Evolutionary conservation across 1,284 basidiomycete species (phyloP).

Genomic region (Cryptococcus neoformans): DNA sequence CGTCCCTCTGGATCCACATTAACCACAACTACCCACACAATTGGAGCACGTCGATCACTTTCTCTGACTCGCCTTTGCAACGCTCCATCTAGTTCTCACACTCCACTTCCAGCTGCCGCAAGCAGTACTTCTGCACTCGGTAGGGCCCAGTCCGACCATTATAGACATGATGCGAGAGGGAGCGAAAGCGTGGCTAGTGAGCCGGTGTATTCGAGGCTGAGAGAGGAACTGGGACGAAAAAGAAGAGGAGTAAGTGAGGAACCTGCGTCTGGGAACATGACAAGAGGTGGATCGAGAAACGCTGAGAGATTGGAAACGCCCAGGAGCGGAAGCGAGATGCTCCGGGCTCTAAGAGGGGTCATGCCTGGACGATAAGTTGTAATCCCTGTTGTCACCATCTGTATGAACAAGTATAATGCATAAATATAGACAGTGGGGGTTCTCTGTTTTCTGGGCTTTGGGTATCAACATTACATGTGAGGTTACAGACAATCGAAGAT

Average conservation of each 20-base stretch:
- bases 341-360: slow-evolving; percentile 18
- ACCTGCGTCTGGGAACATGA: background rate
- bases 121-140: background rate
- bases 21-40: background rate
- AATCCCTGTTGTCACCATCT: background rate
- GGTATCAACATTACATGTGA: too few relatives aligned
- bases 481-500: background rate
- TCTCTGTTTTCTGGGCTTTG: too few relatives aligned
- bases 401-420: too few relatives aligned
- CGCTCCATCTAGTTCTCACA: too few relatives aligned
- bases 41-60: background rate
- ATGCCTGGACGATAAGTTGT: slow-evolving; percentile 11
- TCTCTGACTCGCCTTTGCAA: too few relatives aligned
- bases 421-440: too few relatives aligned
- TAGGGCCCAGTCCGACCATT: background rate
- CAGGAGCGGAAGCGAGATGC: slow-evolving; percentile 20
- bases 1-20: background rate
- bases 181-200: slow-evolving; percentile 24
- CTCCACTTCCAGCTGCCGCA: too few relatives aligned
- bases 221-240: slow-evolving; percentile 26
- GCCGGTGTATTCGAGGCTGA: slow-evolving; percentile 36
- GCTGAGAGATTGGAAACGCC: slow-evolving; percentile 2
- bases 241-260: slow-evolving; percentile 25
- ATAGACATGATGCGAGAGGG: background rate
- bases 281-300: background rate